A percentile compares a stretch with the other conserved stretches of the same genome.
Conservation (phyloP, 1,139 yeast species). For the Debaryomyces fabryi region DNA sequence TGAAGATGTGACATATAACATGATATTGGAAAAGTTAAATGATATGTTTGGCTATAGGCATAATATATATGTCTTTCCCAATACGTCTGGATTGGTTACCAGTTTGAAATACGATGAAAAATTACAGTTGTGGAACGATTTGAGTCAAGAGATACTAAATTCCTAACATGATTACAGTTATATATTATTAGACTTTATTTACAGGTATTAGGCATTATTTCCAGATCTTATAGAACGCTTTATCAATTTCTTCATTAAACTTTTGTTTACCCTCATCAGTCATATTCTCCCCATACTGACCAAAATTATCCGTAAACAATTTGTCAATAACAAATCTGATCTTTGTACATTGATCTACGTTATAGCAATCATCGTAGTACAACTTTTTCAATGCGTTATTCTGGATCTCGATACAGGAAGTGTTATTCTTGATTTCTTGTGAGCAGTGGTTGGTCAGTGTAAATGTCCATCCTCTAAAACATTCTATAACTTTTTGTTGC, state of each 20-base stretch:
- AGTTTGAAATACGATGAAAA: slow-evolving; percentile 49
- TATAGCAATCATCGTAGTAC: slow-evolving; percentile 44
- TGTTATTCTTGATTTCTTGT: slow-evolving; percentile 29
- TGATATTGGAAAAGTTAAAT: slow-evolving; percentile 20
- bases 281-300: slow-evolving; percentile 39
- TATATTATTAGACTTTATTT: slow-evolving; percentile 7
- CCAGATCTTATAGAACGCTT: slow-evolving; percentile 42
- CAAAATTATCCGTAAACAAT: slow-evolving; percentile 42
- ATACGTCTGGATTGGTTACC: slow-evolving; percentile 77
- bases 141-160: slow-evolving; percentile 14
- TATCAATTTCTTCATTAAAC: slow-evolving; percentile 37
- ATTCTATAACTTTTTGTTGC: slow-evolving; percentile 40
- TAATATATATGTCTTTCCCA: slow-evolving; percentile 62
- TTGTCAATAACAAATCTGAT: slow-evolving; percentile 42
- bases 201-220: slow-evolving; percentile 18
- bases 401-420: slow-evolving; percentile 39
- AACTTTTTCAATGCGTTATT: slow-evolving; percentile 37
- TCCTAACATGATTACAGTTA: background rate
- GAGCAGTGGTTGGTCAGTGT: slow-evolving; percentile 33
- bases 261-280: slow-evolving; percentile 28
- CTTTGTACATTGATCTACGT: slow-evolving; percentile 40
- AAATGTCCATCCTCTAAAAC: slow-evolving; percentile 39
- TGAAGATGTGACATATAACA: slow-evolving; percentile 18
- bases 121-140: slow-evolving; percentile 48
- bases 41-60: slow-evolving; percentile 18